Base-by-base conservation (phyloP, 208 protist species). In the Acanthamoeba castellanii region DNA sequence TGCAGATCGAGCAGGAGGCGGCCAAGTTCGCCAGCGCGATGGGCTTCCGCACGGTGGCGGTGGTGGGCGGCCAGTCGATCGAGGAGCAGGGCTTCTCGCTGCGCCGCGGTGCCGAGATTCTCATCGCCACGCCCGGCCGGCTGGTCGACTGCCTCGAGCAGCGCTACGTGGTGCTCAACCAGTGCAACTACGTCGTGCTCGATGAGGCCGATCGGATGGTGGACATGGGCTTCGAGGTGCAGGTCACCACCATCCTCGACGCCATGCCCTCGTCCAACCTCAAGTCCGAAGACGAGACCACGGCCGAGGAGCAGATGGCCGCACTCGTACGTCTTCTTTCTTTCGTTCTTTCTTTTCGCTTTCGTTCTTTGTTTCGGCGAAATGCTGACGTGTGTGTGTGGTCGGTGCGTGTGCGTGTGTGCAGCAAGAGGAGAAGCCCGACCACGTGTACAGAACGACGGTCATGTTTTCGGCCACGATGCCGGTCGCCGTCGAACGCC, bases 181-280 rank as follows among this genome's bases (percentile, higher is more conserved):
- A 99, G 78, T 98, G 99, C 95, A 99, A 98, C 85, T 99, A 99
- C 96, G 97, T 99, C 14, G 99, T 99, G 37, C 96, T 99, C 25
- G 99, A 99, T 95, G 99, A 99, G 96, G 99, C 99, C 13, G 99
- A 99, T n/a, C 95, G 96, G 55, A 99, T 99, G 98, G 96, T 99
- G 32, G 97, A 99, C 74, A 97, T 98, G 89, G 97, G 96, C 37
- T 98, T 98, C 76, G 97, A 98, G 92, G n/a, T 78, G 7, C 97
- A 98, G 45, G 96, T 98, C 5, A 32, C 81, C 50, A 45, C 45
- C 9, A 95, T 98, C 50, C 85, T 99, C 9, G 97, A 98, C 6
- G 93, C 94, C 13, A 98, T 99, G 95, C 98, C 98, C 20, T 82
- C 74, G 0, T 87, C 68, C 11, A 98, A 96, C 88, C 47, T 97